Base-by-base conservation (phyloP, 805 yeast species). In the Candida khao-thaluensis region DNA sequence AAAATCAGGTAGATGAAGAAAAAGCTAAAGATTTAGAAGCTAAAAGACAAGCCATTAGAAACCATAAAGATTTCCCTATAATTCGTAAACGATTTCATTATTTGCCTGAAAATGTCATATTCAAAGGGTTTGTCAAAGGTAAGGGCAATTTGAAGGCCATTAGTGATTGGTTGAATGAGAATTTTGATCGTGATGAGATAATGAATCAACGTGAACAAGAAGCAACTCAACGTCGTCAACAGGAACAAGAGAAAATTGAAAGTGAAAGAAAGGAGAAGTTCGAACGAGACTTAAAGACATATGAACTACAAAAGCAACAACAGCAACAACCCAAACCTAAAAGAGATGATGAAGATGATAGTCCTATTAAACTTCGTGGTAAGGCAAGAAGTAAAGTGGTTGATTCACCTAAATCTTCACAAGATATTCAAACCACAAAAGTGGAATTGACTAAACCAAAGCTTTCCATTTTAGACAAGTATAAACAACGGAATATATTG, bases 391-490 rank as follows among this genome's bases (percentile, higher is more conserved):
- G 47, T 4, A 63, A 60, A 40, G 22, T 49, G 8, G 38, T 49
- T 2, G 44, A 44, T 14, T 53, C 62, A 4, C 64, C 63, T 7
- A 44, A 49, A 31, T 25, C 38, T 11, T 25, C 37, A 12, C 43
- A 40, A 8, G 44, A 41, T 10, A 20, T 20, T 11, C 18, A 14
- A 2, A 60, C 62, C 31, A 66, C 74, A 28, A 70, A 69, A 46
- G 72, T 69, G 9, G 64, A 66, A 31, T 51, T 66, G 14, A 50
- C 51, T 28, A 67, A 56, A 42, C 69, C 74, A 10, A 69, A 64
- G 35, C 50, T 62, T 37, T 68, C 74, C 2, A 68, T 70, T 37
- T 55, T 69, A 42, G 73, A 69, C 40, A 70, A 67, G 44, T 70
- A 69, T 44, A 60, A 61, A 30, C 52, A 49, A 42, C 12, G 32